Evolutionary conservation across 176 grass and related monocot species (phyloP).

Genomic region (Zizania latifolia): DNA sequence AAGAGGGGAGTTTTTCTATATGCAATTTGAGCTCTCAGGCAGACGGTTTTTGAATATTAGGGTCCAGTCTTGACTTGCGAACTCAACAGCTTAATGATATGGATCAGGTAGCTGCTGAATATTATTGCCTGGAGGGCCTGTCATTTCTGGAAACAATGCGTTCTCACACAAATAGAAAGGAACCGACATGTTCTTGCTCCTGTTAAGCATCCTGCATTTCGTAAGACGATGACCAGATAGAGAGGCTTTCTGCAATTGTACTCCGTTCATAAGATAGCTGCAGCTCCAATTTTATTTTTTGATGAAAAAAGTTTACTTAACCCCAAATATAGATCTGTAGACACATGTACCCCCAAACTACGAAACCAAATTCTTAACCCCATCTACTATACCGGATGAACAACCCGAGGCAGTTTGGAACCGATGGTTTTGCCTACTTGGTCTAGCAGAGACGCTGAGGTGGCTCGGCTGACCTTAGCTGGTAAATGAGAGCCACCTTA

Average conservation of each 20-base stretch:
- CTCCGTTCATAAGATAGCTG: constrained; percentile 12
- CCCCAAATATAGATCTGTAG: no score
- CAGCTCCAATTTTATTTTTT: no score
- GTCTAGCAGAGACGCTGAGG: no score
- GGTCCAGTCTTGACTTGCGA: neutral
- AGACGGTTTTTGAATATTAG: neutral
- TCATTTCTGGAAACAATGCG: neutral
- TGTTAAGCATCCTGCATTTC: neutral
- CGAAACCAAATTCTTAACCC: no score
- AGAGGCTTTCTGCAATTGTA: neutral
- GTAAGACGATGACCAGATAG: constrained; percentile 13
- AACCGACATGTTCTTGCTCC: neutral
- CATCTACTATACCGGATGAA: no score
- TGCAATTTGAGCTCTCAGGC: neutral
- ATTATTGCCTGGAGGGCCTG: neutral
- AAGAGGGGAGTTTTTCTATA: neutral
- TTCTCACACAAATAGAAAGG: constrained; percentile 1
- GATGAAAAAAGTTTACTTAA: no score
- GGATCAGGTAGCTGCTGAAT: neutral
- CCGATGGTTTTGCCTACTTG: no score
- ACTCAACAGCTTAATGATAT: neutral
- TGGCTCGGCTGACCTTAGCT: no score
- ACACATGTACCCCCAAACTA: no score
- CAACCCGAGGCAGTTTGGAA: no score
- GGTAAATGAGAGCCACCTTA: no score